Base-by-base conservation (phyloP, 352 stramenopile genomes). In the Chrysophaeum taylorii region DNA sequence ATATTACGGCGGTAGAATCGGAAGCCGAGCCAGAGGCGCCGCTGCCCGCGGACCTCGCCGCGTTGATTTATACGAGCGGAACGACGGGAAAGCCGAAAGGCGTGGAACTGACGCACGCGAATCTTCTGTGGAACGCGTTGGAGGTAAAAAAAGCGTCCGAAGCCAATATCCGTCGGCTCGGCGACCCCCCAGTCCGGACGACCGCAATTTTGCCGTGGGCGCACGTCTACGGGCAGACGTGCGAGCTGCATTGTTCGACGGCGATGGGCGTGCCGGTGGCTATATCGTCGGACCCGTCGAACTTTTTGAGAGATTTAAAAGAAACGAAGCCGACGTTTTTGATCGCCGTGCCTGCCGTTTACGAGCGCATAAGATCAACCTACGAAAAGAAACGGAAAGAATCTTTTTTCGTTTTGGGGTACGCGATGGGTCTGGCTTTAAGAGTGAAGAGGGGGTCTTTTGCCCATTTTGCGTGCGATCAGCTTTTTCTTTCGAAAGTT, bases 31-130 rank as follows among this genome's bases (percentile, higher is more conserved):
- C n/a, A n/a, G n/a, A n/a, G n/a, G n/a, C n/a, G n/a, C n/a, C n/a
- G n/a, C 77, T 69, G 27, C 73, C 76, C 2, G 81, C 48, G 14
- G 84, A 90, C 75, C 77, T 89, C 52, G 82, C 80, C 2, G 82
- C 84, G 73, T 76, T 92, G 23, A 88, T 93, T 72, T 93, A 92
- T 76, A 93, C 87, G 9, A 82, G 68, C 61, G 87, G 87, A n/a
- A 93, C 87, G 15, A 93, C 87, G 21, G 87, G 85, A 23, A 84
- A 85, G 42, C 87, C 87, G 36, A 92, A 92, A 70, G 87, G 82
- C 23, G 86, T 92, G 15, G 82, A 90, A 69, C 76, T 94, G 9
- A 87, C 82, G 27, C 89, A 95, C 78, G 70, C 73, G 27, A 93
- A 92, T 69, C 77, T 90, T 48, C 68, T 83, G 5, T 84, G 77